phyloP scores from a whole-genome alignment of 768 basidiomycete genomes.

The Pleurotus cornucopiae region DNA sequence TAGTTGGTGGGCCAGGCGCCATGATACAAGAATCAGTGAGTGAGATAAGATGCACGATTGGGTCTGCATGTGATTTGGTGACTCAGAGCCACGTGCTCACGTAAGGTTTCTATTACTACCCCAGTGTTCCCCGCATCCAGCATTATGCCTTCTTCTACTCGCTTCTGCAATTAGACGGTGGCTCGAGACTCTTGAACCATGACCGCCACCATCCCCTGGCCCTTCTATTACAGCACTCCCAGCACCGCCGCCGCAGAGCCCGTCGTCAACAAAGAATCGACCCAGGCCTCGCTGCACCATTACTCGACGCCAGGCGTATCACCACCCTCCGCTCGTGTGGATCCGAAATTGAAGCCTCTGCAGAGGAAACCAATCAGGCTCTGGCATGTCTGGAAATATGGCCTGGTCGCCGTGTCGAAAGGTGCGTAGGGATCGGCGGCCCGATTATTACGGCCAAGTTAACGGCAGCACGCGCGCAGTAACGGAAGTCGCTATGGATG shows the following conservation, averaged over 20 bases:
- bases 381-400: slow-evolving; percentile 74
- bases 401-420: slow-evolving; percentile 60
- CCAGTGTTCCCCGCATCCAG: slow-evolving; percentile 2
- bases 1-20: too few relatives aligned
- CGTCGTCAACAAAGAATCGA: slow-evolving; percentile 17
- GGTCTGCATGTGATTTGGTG: neutral
- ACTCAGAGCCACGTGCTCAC: neutral
- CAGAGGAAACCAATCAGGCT: slow-evolving; percentile 51
- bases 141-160: slow-evolving; percentile 4
- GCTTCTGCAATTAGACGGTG: slow-evolving; percentile 3
- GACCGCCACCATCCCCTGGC: slow-evolving; percentile 9
- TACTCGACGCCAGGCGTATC: slow-evolving; percentile 66
- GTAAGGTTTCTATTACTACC: neutral
- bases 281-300: slow-evolving; percentile 36
- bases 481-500: slow-evolving; percentile 54
- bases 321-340: slow-evolving; percentile 72
- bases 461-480: slow-evolving; percentile 19
- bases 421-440: slow-evolving; percentile 31
- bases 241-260: slow-evolving; percentile 7
- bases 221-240: slow-evolving; percentile 13
- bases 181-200: slow-evolving; percentile 2
- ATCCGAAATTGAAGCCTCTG: slow-evolving; percentile 60
- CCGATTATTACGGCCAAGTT: slow-evolving; percentile 2
- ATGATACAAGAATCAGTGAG: too few relatives aligned
- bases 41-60: too few relatives aligned